Evolutionary conservation across 225 moss, liverwort and hornwort species (phyloP).

Genomic region (Polytrichum formosum): DNA sequence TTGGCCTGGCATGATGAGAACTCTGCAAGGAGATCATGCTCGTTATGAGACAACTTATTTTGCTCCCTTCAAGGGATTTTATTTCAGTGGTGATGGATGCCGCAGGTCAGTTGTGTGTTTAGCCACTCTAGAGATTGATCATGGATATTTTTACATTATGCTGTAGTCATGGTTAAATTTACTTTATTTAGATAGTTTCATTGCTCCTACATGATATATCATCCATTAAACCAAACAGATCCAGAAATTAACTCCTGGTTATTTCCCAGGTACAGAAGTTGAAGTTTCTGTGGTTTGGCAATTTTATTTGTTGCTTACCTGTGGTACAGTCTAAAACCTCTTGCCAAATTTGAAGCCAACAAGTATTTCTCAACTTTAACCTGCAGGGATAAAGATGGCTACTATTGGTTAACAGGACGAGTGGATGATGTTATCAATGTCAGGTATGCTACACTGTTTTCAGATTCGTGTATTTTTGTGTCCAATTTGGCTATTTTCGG

Average conservation of each 20-base stretch:
- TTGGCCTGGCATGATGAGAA: conserved; percentile 95
- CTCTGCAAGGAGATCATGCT: conserved; percentile 88
- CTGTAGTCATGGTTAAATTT: too few species aligned
- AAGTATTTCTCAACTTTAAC: not conserved
- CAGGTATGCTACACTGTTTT: conserved; percentile 40
- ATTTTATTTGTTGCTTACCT: too few species aligned
- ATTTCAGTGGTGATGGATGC: conserved; percentile 98
- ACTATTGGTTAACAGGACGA: conserved; percentile 97
- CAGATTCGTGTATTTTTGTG: not conserved
- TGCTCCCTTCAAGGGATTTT: conserved; percentile 89
- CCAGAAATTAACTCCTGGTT: too few species aligned
- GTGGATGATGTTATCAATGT: conserved; percentile 98
- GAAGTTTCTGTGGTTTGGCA: too few species aligned
- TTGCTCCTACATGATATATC: too few species aligned
- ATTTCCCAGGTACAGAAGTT: too few species aligned
- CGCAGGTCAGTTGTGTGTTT: conserved; percentile 51
- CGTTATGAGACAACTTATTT: conserved; percentile 94
- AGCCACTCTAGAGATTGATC: too few species aligned
- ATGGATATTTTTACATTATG: too few species aligned
- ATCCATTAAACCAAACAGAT: too few species aligned
- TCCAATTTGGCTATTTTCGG: not conserved
- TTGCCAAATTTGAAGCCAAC: too few species aligned
- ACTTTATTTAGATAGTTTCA: too few species aligned
- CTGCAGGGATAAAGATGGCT: conserved; percentile 88
- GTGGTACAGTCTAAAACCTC: too few species aligned